A percentile compares a stretch with the other conserved stretches of the same genome.
phyloP scores from a whole-genome alignment of 176 grass and related monocot species.

The Ensete glaucum region DNA sequence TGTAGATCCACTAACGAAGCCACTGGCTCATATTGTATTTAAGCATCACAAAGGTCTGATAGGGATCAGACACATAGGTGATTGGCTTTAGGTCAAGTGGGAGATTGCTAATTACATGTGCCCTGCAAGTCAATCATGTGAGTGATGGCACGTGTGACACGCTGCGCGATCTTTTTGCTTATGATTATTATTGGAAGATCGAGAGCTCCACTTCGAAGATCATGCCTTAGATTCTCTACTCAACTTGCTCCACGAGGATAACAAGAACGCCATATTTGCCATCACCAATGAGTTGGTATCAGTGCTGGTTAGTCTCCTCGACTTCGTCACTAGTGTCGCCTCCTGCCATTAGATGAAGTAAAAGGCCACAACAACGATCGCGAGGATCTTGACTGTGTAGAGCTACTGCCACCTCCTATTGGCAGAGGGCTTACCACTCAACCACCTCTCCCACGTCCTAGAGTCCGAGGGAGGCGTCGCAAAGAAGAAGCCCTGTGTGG shows the following conservation, averaged over 20 bases:
- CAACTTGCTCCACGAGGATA: slow-evolving; percentile 7
- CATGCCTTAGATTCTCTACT: neutral
- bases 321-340: neutral
- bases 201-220: neutral
- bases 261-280: slow-evolving; percentile 4
- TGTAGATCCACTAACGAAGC: too few species aligned
- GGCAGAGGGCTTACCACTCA: neutral
- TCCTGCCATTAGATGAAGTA: neutral
- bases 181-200: neutral
- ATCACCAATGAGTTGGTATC: neutral
- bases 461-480: slow-evolving; percentile 3
- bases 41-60: too few species aligned
- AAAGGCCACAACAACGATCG: neutral
- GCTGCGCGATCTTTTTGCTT: too few species aligned
- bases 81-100: too few species aligned
- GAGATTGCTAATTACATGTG: too few species aligned
- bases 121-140: too few species aligned
- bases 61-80: too few species aligned
- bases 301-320: slow-evolving; percentile 3
- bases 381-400: neutral
- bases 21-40: too few species aligned
- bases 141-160: too few species aligned
- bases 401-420: slow-evolving; percentile 7
- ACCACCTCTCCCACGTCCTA: slow-evolving; percentile 10
- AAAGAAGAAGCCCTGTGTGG: slow-evolving; percentile 28